A percentile compares a stretch with the other conserved stretches of the same genome.
Conservation (phyloP, 768 basidiomycete species). For the Psilocybe sp. region DNA sequence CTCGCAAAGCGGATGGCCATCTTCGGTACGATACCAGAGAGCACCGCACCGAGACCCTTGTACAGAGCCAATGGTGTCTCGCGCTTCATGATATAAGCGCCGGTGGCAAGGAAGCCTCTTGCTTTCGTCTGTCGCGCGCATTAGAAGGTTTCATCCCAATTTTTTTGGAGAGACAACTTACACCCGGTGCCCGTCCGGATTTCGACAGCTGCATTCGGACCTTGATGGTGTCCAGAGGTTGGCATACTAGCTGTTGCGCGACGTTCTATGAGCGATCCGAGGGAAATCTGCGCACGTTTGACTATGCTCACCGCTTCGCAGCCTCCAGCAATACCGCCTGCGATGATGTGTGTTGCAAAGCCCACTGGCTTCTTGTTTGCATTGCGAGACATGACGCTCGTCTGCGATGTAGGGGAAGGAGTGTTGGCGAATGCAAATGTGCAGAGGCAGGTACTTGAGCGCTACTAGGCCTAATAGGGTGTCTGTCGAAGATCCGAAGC, state of each 20-base stretch:
- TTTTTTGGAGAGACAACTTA: conserved; percentile 41
- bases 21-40: conserved; percentile 97
- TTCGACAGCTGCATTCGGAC: conserved; percentile 99
- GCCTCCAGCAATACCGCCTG: conserved; percentile 91
- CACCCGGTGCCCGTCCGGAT: conserved; percentile 77
- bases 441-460: too few relatives aligned
- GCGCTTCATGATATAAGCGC: conserved; percentile 77
- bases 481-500: too few relatives aligned
- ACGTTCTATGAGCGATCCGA: not conserved
- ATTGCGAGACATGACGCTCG: conserved; percentile 46
- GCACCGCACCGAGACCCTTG: conserved; percentile 96
- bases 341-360: conserved; percentile 88
- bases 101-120: conserved; percentile 91
- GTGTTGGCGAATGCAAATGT: too few relatives aligned
- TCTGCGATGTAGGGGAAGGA: not conserved
- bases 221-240: conserved; percentile 98
- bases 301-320: conserved; percentile 79
- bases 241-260: conserved; percentile 63
- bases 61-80: conserved; percentile 96
- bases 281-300: not conserved
- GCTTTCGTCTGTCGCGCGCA: conserved; percentile 68
- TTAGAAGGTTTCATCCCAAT: not conserved
- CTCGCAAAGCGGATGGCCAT: conserved; percentile 99
- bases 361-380: conserved; percentile 74
- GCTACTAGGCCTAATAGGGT: too few relatives aligned